Conservation (phyloP, 352 stramenopile genomes). For the Thalassiosira hispida region DNA sequence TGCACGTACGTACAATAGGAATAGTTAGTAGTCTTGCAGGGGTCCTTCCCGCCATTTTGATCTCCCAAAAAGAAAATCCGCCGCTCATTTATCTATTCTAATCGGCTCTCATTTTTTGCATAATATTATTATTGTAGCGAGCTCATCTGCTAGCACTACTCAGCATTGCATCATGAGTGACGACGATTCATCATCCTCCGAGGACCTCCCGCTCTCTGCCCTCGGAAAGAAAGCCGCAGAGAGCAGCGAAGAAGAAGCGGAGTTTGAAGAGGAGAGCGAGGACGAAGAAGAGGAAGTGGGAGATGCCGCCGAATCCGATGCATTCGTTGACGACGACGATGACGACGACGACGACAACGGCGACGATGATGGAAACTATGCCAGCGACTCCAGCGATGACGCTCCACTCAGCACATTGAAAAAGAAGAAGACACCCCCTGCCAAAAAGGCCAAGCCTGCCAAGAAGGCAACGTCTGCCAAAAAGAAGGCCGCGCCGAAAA, state of each 20-base stretch:
- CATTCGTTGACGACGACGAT: slow-evolving; percentile 41
- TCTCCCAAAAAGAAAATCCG: no score
- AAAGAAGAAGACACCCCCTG: slow-evolving; percentile 30
- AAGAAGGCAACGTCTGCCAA: slow-evolving; percentile 41
- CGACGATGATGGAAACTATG: slow-evolving; percentile 48
- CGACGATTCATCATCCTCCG: slow-evolving; percentile 35
- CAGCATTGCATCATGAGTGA: slow-evolving; percentile 24
- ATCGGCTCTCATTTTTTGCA: no score
- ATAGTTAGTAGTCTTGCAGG: no score
- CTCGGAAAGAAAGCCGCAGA: slow-evolving; percentile 30
- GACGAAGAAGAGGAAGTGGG: slow-evolving; percentile 48
- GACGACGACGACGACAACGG: slow-evolving; percentile 48
- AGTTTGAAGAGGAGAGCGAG: slow-evolving; percentile 55
- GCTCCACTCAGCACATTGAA: slow-evolving; percentile 68
- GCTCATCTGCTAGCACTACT: background rate
- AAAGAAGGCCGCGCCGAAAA: slow-evolving; percentile 44
- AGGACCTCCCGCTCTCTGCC: slow-evolving; percentile 38
- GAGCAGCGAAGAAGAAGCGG: slow-evolving; percentile 31
- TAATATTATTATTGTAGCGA: no score
- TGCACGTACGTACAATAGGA: slow-evolving; percentile 1
- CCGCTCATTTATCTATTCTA: no score
- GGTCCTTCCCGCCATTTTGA: no score
- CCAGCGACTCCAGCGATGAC: slow-evolving; percentile 62
- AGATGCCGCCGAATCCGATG: slow-evolving; percentile 45
- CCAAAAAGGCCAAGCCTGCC: slow-evolving; percentile 57